Evolutionary conservation across 495 filamentous ascomycete species (phyloP).

Genomic region (Penicillium angulare): DNA sequence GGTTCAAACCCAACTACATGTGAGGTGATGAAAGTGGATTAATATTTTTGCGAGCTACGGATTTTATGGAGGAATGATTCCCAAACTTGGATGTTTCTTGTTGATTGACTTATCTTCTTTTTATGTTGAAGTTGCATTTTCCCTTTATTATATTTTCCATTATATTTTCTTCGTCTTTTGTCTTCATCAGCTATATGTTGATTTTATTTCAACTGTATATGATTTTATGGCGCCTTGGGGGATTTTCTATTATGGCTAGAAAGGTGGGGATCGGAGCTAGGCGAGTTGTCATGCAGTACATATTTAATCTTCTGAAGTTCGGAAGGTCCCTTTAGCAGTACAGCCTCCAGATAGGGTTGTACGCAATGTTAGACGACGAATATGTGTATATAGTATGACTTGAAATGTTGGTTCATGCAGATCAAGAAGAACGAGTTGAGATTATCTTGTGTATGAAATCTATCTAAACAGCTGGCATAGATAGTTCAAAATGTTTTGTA

Average conservation of each 20-base stretch:
- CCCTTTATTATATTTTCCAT: neutral
- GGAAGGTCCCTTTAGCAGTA: too few species aligned
- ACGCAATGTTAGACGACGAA: too few species aligned
- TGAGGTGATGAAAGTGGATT: conserved; percentile 13
- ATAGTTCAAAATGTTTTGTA: neutral
- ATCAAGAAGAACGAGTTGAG: neutral
- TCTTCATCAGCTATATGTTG: too few species aligned
- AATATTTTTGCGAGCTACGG: neutral
- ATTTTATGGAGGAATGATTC: neutral
- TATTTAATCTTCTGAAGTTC: conserved; percentile 3
- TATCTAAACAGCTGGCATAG: neutral
- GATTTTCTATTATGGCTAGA: neutral
- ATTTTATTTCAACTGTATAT: neutral
- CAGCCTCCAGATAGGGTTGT: too few species aligned
- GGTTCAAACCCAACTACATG: conserved; percentile 46
- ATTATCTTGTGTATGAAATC: neutral
- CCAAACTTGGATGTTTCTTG: neutral
- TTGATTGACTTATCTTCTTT: conserved; percentile 1
- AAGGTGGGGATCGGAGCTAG: neutral
- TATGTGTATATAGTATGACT: too few species aligned
- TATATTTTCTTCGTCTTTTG: neutral
- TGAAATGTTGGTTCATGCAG: too few species aligned
- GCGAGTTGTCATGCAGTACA: conserved; percentile 3
- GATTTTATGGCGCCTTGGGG: neutral
- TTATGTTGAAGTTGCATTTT: too few species aligned